Evolutionary conservation across 2,329 filamentous ascomycete species (phyloP), one percentile per base, ranked within the genome.

Genomic region (Aspergillus candidus): DNA sequence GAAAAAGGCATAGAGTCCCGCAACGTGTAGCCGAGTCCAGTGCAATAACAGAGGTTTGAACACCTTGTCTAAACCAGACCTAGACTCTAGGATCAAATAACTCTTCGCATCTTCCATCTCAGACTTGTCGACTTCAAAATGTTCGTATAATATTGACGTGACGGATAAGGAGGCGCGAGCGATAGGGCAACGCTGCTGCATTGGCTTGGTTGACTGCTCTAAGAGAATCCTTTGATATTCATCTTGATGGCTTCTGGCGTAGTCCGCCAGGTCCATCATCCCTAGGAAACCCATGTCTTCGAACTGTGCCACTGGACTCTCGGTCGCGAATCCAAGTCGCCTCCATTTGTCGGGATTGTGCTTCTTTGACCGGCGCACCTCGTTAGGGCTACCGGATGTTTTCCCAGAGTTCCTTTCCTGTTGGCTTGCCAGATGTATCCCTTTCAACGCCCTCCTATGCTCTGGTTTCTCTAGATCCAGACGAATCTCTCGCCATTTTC

Each of bases 191-290:
- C 91, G 80, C 61, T 88, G 80, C 40, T 80, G 72, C 15, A 79
- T 57, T 2, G 86, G 79, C 58, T 82, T 81, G 6, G 83, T 81
- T 3, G 87, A 84, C 67, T 98, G 93, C 67, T 98, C 93, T 31
- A 96, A 72, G 12, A 98, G 71, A 55, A 94, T 75, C 69, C 94
- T 96, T 63, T 95, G 90, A 56, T 94, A 97, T 10, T 82, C 81
- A 61, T 96, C 90, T 63, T 95, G 88, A 60, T 95, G 84, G 62
- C 89, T 94, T 59, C 86, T 80, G 38, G 95, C 88, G 63, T 88
- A 98, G 65, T 97, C 90, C 2, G 89, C 88, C 58, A 98, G 69
- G 64, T 98, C 93, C 90, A 98, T 97, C 80, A 98, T 88, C 22
- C 93, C 93, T 42, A 98, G 69, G 62, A 90, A 97, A 0, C 93